These are phyloP conservation scores for Gossypium sturtianum DNA, from an alignment of 345 rosid species.

Conservation along the genomic window DNA sequence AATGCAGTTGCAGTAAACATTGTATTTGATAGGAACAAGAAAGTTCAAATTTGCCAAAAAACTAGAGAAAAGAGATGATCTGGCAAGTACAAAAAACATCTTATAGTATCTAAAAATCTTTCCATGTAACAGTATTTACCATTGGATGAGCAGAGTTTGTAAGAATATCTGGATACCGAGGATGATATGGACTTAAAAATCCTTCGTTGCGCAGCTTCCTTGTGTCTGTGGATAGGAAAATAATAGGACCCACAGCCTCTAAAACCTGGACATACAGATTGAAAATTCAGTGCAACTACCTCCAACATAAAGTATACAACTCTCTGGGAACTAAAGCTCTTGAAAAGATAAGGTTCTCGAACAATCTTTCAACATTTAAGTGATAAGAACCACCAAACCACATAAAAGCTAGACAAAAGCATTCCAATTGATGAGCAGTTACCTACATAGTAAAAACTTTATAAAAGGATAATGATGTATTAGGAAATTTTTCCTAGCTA, in stretches of 20 bases:
- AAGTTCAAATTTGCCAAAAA: neutral
- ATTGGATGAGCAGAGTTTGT: slow-evolving; percentile 97
- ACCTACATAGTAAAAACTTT: neutral
- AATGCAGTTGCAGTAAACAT: slow-evolving; percentile 14
- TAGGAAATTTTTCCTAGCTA: neutral
- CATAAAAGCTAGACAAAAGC: slow-evolving; percentile 6
- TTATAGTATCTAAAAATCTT: neutral
- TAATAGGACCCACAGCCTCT: slow-evolving; percentile 97
- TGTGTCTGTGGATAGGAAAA: slow-evolving; percentile 90
- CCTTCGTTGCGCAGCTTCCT: slow-evolving; percentile 97
- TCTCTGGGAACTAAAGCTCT: neutral
- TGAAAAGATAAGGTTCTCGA: slow-evolving; percentile 2
- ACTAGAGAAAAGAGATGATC: neutral
- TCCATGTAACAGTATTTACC: slow-evolving; percentile 39
- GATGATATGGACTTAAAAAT: slow-evolving; percentile 94
- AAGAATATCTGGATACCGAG: slow-evolving; percentile 94
- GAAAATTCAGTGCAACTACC: slow-evolving; percentile 10
- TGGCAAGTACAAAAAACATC: neutral
- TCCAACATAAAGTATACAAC: neutral
- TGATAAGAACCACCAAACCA: neutral
- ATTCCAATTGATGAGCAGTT: neutral
- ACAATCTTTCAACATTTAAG: slow-evolving; percentile 1
- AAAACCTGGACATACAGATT: slow-evolving; percentile 60
- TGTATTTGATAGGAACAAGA: slow-evolving; percentile 1
- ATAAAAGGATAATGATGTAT: neutral